phyloP scores from a whole-genome alignment of 148 eudicot genomes.

The Camellia sinensis region DNA sequence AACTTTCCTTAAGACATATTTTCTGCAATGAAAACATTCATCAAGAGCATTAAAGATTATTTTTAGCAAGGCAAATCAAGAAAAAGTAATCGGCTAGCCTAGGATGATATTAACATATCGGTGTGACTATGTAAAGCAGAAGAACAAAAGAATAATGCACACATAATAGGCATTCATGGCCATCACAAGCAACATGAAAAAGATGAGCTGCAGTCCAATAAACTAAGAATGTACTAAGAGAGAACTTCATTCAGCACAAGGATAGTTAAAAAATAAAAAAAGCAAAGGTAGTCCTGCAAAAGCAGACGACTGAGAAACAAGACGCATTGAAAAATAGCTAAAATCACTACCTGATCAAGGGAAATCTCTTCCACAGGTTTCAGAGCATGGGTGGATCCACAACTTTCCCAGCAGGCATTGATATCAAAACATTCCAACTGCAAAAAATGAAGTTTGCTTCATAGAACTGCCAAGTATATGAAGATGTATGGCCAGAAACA shows the following conservation, averaged over 20 bases:
- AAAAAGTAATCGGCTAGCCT: not conserved
- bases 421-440: slow-evolving; percentile 17
- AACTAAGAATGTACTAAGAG: not conserved
- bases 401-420: slow-evolving; percentile 40
- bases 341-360: slow-evolving; percentile 55
- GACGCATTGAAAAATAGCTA: not conserved
- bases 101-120: not conserved
- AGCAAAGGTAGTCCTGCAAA: not conserved
- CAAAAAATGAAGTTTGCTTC: not conserved
- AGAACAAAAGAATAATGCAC: not conserved
- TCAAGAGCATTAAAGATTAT: too few relatives aligned
- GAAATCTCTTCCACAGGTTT: slow-evolving; percentile 54
- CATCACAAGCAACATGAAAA: not conserved
- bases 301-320: not conserved
- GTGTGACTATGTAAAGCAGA: not conserved
- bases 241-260: not conserved
- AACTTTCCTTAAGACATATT: not conserved
- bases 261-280: not conserved
- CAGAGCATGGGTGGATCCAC: slow-evolving; percentile 57
- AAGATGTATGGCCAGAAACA: not conserved
- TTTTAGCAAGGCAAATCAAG: not conserved
- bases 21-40: too few relatives aligned
- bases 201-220: not conserved
- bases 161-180: not conserved
- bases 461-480: not conserved